Conservation (phyloP, 306 rosid species). For the Morella rubra region DNA sequence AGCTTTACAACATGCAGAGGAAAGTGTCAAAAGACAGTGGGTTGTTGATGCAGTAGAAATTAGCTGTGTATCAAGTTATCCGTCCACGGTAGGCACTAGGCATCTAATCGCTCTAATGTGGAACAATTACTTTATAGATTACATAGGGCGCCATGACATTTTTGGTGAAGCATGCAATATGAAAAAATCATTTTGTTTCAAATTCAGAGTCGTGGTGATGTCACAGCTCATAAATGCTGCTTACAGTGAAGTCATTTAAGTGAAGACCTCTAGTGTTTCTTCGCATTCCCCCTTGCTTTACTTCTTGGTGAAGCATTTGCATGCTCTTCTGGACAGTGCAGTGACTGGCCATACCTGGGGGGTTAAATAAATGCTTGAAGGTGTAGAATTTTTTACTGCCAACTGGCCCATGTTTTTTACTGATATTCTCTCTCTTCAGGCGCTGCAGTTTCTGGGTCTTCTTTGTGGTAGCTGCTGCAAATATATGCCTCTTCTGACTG, state of each 20-base stretch:
- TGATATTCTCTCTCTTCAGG: conserved; percentile 46
- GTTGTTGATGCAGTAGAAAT: conserved; percentile 77
- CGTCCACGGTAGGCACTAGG: conserved; percentile 70
- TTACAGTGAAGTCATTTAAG: not conserved
- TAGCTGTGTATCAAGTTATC: conserved; percentile 78
- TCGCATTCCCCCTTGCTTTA: conserved; percentile 2
- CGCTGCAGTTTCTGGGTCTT: conserved; percentile 67
- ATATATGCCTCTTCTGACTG: conserved; percentile 77
- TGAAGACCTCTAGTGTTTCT: not conserved
- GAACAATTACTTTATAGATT: not conserved
- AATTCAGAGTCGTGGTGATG: not conserved
- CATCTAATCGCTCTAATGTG: conserved; percentile 13
- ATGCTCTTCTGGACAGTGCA: not conserved
- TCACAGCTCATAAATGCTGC: not conserved
- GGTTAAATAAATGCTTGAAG: not conserved
- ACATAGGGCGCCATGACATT: not conserved
- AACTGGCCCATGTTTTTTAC: conserved; percentile 11
- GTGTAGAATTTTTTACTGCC: not conserved
- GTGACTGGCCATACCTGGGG: conserved; percentile 13
- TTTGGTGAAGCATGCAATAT: not conserved
- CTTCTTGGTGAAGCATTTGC: not conserved
- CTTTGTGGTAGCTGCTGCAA: conserved; percentile 79
- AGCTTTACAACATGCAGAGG: conserved; percentile 77
- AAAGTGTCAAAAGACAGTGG: conserved; percentile 75
- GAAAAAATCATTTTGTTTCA: not conserved